Conservation (phyloP, 768 basidiomycete genomes). For the Kwoniella dendrophila region DNA sequence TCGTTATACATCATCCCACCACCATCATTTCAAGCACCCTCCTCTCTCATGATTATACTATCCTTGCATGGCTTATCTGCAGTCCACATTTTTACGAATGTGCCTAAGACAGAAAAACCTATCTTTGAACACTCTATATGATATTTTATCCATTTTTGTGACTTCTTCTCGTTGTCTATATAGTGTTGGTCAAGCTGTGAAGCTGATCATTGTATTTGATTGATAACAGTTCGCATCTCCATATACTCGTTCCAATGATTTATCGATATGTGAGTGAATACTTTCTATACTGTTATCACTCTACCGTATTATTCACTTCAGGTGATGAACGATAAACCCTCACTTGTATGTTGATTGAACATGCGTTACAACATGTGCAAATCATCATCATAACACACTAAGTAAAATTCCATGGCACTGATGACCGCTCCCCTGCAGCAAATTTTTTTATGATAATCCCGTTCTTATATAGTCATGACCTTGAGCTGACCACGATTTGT, state of each 20-base stretch:
- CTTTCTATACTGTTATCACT: too few species aligned
- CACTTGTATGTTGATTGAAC: not conserved
- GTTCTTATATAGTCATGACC: too few species aligned
- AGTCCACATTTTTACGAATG: not conserved
- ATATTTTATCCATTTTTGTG: not conserved
- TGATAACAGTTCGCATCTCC: too few species aligned
- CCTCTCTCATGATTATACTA: slow-evolving; percentile 5
- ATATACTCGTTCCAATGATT: too few species aligned
- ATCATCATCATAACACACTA: not conserved
- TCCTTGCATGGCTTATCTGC: slow-evolving; percentile 12
- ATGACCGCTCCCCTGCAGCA: not conserved
- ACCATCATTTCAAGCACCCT: not conserved
- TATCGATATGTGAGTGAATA: too few species aligned
- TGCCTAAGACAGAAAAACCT: not conserved
- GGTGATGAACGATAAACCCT: not conserved
- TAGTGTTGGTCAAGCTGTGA: too few species aligned
- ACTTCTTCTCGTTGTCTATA: too few species aligned
- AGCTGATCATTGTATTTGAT: too few species aligned
- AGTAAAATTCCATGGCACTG: slow-evolving; percentile 1
- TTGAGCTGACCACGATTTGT: too few species aligned
- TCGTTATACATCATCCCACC: not conserved
- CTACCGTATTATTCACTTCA: too few species aligned
- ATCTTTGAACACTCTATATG: slow-evolving; percentile 5
- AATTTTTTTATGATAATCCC: not conserved
- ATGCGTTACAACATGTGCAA: not conserved